Evolutionary conservation across 768 basidiomycete genomes (phyloP).

Genomic region (Lanmaoa rubissima): DNA sequence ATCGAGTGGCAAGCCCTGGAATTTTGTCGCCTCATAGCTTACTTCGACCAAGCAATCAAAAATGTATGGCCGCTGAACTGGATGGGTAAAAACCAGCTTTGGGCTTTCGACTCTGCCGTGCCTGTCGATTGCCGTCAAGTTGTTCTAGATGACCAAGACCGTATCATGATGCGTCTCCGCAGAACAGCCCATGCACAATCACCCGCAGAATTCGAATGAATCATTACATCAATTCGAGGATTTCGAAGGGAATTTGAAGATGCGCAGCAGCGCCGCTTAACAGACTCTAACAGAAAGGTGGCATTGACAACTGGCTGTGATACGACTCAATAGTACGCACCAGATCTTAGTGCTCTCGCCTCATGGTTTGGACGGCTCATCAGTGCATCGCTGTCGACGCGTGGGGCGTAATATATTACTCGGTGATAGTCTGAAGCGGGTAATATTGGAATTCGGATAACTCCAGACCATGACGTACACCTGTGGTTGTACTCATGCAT

Average conservation of each 20-base stretch:
- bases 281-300: neutral
- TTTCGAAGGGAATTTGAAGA: neutral
- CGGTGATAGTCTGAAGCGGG: neutral
- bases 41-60: neutral
- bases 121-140: neutral
- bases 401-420: neutral
- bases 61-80: neutral
- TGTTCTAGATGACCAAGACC: neutral
- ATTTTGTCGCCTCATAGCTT: neutral
- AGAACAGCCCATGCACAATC: neutral
- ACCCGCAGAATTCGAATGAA: neutral
- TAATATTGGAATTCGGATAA: neutral
- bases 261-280: neutral
- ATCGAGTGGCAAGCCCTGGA: neutral
- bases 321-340: neutral
- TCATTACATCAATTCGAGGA: neutral
- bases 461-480: neutral
- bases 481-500: constrained; percentile 31
- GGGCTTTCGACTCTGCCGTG: neutral
- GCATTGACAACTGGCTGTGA: neutral
- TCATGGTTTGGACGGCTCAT: neutral
- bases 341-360: neutral
- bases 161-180: neutral
- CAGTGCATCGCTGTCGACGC: neutral
- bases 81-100: neutral